Conservation (phyloP, 176 grass and related monocot genomes). For the Musa troglodytarum region DNA sequence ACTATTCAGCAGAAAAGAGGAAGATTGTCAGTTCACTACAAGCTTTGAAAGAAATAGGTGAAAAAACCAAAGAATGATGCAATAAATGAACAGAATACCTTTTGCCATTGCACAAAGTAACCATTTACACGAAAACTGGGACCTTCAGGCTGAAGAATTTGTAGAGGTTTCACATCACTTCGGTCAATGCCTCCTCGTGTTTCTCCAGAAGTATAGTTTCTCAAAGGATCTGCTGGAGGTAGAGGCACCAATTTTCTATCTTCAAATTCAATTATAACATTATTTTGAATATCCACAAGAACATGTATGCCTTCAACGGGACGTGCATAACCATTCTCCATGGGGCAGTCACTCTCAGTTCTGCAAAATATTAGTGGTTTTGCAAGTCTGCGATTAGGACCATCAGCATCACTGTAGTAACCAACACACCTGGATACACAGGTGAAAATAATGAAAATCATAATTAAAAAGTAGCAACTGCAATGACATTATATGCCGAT, state of each 20-base stretch:
- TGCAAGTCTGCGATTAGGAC: slow-evolving; percentile 80
- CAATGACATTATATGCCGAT: not conserved
- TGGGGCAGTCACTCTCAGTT: slow-evolving; percentile 94
- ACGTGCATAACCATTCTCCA: slow-evolving; percentile 99
- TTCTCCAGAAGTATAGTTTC: slow-evolving; percentile 97
- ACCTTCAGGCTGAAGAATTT: slow-evolving; percentile 89
- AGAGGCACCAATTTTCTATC: slow-evolving; percentile 91
- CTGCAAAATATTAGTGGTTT: slow-evolving; percentile 97
- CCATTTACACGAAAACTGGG: slow-evolving; percentile 97
- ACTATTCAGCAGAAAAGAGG: slow-evolving; percentile 30
- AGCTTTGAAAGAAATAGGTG: too few relatives aligned
- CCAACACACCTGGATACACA: slow-evolving; percentile 69
- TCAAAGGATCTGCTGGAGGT: slow-evolving; percentile 80
- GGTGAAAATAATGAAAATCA: not conserved
- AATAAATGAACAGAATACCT: slow-evolving; percentile 38
- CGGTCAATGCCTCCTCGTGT: slow-evolving; percentile 90
- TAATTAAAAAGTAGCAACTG: not conserved
- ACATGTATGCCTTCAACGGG: slow-evolving; percentile 91
- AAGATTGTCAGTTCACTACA: not conserved
- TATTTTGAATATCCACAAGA: slow-evolving; percentile 94
- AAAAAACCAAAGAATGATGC: too few relatives aligned
- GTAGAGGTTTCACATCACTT: slow-evolving; percentile 87
- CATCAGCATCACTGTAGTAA: slow-evolving; percentile 73
- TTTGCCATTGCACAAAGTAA: slow-evolving; percentile 97
- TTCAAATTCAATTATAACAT: slow-evolving; percentile 83